Evolutionary conservation across 192 early-diverging fungal genomes (phyloP).

Genomic region (Rhizoclosmatium globosum): DNA sequence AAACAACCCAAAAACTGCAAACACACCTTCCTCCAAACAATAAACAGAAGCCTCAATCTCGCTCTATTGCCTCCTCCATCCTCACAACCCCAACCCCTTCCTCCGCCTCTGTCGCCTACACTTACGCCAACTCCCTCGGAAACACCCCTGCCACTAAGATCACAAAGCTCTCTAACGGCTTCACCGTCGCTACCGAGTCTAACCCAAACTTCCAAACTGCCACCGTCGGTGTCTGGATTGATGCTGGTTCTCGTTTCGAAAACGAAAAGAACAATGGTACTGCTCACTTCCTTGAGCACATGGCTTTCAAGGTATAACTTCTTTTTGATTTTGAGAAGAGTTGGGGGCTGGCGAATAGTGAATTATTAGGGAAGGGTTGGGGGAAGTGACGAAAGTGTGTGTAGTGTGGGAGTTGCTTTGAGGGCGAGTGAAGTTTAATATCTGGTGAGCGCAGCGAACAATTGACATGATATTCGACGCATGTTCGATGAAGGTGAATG

Average conservation of each 20-base stretch:
- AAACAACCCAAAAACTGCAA: not conserved
- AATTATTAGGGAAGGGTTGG: too few species aligned
- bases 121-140: slow-evolving; percentile 55
- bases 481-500: too few species aligned
- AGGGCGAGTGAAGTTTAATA: too few species aligned
- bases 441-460: too few species aligned
- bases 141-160: slow-evolving; percentile 59
- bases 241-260: slow-evolving; percentile 67
- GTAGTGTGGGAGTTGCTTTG: too few species aligned
- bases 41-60: not conserved
- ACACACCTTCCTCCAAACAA: not conserved
- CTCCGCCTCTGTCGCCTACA: slow-evolving; percentile 43
- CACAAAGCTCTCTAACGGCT: slow-evolving; percentile 62
- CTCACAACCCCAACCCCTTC: slow-evolving; percentile 39
- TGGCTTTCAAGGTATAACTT: slow-evolving; percentile 93
- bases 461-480: not conserved
- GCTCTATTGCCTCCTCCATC: slow-evolving; percentile 19
- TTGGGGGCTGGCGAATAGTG: too few species aligned
- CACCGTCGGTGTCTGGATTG: slow-evolving; percentile 70
- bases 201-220: slow-evolving; percentile 68
- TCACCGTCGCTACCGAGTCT: slow-evolving; percentile 65
- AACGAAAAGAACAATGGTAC: slow-evolving; percentile 86
- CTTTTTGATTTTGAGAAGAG: not conserved
- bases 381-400: too few species aligned
- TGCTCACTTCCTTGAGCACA: slow-evolving; percentile 98